phyloP scores from a whole-genome alignment of 164 flowering plant genomes.

The Cinnamomum micranthum region DNA sequence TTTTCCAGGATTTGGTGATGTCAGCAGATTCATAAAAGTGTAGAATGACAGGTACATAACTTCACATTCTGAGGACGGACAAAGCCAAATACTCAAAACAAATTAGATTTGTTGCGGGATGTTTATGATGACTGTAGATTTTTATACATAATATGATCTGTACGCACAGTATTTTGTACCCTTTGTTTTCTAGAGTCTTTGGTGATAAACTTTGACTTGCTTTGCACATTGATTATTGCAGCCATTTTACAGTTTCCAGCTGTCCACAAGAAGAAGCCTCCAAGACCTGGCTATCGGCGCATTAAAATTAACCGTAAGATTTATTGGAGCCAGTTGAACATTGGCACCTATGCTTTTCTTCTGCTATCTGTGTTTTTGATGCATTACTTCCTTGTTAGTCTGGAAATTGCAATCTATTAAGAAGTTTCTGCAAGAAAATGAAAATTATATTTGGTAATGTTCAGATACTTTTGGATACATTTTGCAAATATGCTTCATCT shows the following conservation, averaged over 20 bases:
- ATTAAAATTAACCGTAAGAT: slow-evolving; percentile 78
- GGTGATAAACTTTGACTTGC: slow-evolving; percentile 8
- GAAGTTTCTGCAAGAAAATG: not conserved
- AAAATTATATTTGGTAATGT: not conserved
- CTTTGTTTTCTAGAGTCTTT: not conserved
- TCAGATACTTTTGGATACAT: not conserved
- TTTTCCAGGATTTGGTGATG: too few relatives aligned
- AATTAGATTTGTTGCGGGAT: not conserved
- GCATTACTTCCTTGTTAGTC: not conserved
- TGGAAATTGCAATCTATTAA: not conserved
- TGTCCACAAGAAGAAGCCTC: slow-evolving; percentile 70
- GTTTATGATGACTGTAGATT: not conserved
- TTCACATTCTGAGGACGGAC: too few relatives aligned
- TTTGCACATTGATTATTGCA: slow-evolving; percentile 32
- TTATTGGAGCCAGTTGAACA: slow-evolving; percentile 3
- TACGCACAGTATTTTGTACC: not conserved
- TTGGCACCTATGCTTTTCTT: not conserved
- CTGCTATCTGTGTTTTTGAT: not conserved
- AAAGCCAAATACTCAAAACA: not conserved
- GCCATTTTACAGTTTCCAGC: slow-evolving; percentile 89
- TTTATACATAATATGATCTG: not conserved
- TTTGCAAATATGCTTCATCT: not conserved
- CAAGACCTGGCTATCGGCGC: slow-evolving; percentile 74
- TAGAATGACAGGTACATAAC: too few relatives aligned
- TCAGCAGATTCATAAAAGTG: too few relatives aligned